phyloP scores from a whole-genome alignment of 495 filamentous ascomycete genomes.

The Aspergillus incahuasiensis region DNA sequence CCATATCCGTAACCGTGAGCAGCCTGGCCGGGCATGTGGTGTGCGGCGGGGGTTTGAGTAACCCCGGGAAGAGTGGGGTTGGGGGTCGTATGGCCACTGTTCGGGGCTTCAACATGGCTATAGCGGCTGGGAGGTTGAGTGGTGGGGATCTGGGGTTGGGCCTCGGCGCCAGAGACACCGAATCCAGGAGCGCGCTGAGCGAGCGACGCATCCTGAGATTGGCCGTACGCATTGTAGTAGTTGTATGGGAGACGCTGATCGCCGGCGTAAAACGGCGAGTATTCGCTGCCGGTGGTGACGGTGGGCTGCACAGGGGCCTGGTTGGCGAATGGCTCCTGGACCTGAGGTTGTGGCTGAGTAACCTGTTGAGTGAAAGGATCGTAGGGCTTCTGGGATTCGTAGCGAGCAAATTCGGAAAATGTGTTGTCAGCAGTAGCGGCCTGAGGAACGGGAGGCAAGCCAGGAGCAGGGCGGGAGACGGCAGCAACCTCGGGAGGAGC shows the following conservation, averaged over 20 bases:
- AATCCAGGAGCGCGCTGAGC: constrained; percentile 65
- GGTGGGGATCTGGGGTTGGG: constrained; percentile 69
- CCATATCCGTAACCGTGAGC: constrained; percentile 59
- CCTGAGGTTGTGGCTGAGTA: constrained; percentile 59
- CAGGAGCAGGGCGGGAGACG: constrained; percentile 63
- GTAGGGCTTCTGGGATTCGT: constrained; percentile 76
- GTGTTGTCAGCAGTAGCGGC: constrained; percentile 41
- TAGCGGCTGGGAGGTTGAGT: constrained; percentile 64
- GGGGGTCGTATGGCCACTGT: constrained; percentile 83
- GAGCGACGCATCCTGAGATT: constrained; percentile 71
- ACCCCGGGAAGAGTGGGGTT: constrained; percentile 71
- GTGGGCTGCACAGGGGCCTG: constrained; percentile 49
- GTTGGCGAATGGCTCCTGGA: constrained; percentile 53
- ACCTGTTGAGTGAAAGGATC: constrained; percentile 81
- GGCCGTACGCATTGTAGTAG: constrained; percentile 73
- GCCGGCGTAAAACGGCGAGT: constrained; percentile 81
- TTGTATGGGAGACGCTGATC: constrained; percentile 75
- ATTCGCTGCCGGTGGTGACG: constrained; percentile 67
- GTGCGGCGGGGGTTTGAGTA: constrained; percentile 57
- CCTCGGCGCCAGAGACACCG: constrained; percentile 65
- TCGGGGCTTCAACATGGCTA: constrained; percentile 68
- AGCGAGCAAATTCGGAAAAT: constrained; percentile 63
- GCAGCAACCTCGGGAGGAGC: constrained; percentile 52
- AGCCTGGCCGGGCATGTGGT: constrained; percentile 57
- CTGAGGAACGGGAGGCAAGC: constrained; percentile 63